phyloP scores from a whole-genome alignment of 2,329 filamentous ascomycete species.

The Epichloe sylvatica region DNA sequence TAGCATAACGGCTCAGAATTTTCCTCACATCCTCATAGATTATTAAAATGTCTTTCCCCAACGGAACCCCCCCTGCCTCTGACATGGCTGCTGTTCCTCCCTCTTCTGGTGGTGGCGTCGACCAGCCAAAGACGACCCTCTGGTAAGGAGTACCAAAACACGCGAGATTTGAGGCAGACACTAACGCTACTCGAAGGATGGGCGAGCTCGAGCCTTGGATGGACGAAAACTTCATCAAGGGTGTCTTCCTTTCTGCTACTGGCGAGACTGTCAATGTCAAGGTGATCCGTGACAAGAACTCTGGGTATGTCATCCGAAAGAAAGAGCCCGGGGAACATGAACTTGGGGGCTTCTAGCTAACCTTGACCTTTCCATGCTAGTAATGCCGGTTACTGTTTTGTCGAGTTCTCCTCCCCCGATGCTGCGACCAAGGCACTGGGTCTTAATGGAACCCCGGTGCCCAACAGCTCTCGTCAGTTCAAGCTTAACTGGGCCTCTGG shows the following conservation, averaged over 20 bases:
- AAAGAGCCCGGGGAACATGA: background rate
- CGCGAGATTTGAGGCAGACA: background rate
- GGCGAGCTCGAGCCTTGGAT: slow-evolving; percentile 98
- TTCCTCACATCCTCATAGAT: background rate
- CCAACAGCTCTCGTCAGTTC: slow-evolving; percentile 88
- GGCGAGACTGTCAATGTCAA: slow-evolving; percentile 95
- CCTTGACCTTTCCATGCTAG: slow-evolving; percentile 27
- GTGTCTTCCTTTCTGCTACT: slow-evolving; percentile 75
- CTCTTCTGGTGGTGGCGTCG: slow-evolving; percentile 22
- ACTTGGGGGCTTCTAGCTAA: background rate
- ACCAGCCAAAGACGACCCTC: slow-evolving; percentile 43
- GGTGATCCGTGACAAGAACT: slow-evolving; percentile 99
- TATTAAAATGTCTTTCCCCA: slow-evolving; percentile 22
- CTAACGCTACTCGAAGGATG: slow-evolving; percentile 53
- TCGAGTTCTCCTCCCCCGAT: slow-evolving; percentile 73
- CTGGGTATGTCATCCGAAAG: slow-evolving; percentile 50
- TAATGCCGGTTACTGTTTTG: slow-evolving; percentile 97
- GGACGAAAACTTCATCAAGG: slow-evolving; percentile 96
- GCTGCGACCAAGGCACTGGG: slow-evolving; percentile 83
- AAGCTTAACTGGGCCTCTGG: slow-evolving; percentile 99
- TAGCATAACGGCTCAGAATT: background rate
- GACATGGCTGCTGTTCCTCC: slow-evolving; percentile 23
- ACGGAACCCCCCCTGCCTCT: slow-evolving; percentile 26
- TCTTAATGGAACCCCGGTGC: slow-evolving; percentile 78
- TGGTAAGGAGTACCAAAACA: slow-evolving; percentile 26